Evolutionary conservation across 768 basidiomycete species (phyloP).

Genomic region (Tricholoma sp.): DNA sequence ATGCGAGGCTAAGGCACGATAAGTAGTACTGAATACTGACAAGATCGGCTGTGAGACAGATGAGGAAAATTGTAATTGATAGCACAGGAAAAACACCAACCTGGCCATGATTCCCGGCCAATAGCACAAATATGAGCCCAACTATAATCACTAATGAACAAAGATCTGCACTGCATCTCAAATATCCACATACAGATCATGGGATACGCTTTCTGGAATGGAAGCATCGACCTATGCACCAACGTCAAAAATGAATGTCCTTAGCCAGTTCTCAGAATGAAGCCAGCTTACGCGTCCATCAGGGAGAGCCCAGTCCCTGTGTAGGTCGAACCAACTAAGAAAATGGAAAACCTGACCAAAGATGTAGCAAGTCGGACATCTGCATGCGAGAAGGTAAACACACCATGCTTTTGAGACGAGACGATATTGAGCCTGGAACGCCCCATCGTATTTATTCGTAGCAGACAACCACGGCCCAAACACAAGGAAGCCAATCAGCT

Average conservation of each 20-base stretch:
- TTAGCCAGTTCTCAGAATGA: not conserved
- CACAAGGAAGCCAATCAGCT: constrained; percentile 50
- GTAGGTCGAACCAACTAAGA: constrained; percentile 45
- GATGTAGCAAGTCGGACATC: not conserved
- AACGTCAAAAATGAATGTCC: not conserved
- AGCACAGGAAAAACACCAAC: constrained; percentile 25
- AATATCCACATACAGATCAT: constrained; percentile 43
- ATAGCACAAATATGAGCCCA: constrained; percentile 53
- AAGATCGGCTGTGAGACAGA: constrained; percentile 46
- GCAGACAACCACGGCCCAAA: constrained; percentile 58
- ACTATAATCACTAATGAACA: constrained; percentile 23
- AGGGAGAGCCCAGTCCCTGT: constrained; percentile 67
- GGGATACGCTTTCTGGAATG: constrained; percentile 61
- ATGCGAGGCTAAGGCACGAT: not conserved
- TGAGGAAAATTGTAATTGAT: not conserved
- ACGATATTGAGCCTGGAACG: constrained; percentile 43
- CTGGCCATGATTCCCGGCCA: constrained; percentile 75
- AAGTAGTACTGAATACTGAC: constrained; percentile 30
- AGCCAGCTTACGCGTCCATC: constrained; percentile 44
- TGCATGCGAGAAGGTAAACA: not conserved
- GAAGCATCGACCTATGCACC: constrained; percentile 54
- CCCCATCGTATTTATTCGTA: constrained; percentile 40
- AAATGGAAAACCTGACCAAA: constrained; percentile 34
- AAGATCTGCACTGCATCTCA: not conserved
- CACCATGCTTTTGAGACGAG: constrained; percentile 57